These are phyloP conservation scores for maize (Zea mays) DNA, from an alignment of 176 grass and related monocot species.

Conservation along the genomic window Zm-B73-REFERENCE-NAM-5.0 NC_050103.1:127825501-127826000, in stretches of 20 bases:
- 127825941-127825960: constrained; percentile 69
- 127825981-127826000: constrained; percentile 84
- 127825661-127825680: constrained; percentile 40
- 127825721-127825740: too few species aligned
- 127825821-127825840: constrained; percentile 79
- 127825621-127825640: constrained; percentile 60
- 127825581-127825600: constrained; percentile 86
- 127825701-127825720: too few species aligned
- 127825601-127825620: constrained; percentile 70
- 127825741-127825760: constrained; percentile 8
- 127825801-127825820: constrained; percentile 75
- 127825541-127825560: constrained; percentile 67
- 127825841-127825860: constrained; percentile 84
- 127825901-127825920: neutral
- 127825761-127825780: constrained; percentile 80
- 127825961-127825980: constrained; percentile 96
- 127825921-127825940: constrained; percentile 5
- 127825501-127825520: constrained; percentile 68
- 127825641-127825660: constrained; percentile 63
- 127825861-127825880: constrained; percentile 65
- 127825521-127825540: constrained; percentile 72
- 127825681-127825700: neutral
- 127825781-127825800: constrained; percentile 89
- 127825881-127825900: neutral
- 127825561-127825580: constrained; percentile 74